These are phyloP conservation scores for Apostasia ramifera DNA, from an alignment of 106 monocot species.

Conservation along the genomic window DNA sequence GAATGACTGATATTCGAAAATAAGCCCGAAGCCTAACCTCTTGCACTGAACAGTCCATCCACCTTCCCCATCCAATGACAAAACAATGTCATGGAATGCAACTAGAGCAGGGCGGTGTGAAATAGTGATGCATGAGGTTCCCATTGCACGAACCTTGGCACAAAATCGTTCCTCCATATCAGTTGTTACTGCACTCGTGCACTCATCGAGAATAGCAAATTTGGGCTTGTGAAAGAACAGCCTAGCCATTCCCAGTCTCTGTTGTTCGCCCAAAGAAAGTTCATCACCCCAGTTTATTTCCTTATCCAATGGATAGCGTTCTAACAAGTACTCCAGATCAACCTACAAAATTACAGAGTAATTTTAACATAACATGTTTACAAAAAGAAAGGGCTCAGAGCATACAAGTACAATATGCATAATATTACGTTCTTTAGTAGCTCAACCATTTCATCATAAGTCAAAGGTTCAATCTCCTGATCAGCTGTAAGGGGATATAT, in stretches of 20 bases:
- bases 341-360: slow-evolving; percentile 43
- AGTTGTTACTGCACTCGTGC: slow-evolving; percentile 99
- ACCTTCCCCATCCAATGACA: slow-evolving; percentile 98
- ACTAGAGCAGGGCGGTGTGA: slow-evolving; percentile 96
- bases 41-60: slow-evolving; percentile 79
- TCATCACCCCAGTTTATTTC: slow-evolving; percentile 99
- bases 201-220: slow-evolving; percentile 99
- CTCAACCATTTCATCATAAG: slow-evolving; percentile 78
- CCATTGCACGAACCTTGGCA: slow-evolving; percentile 91
- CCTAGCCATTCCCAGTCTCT: slow-evolving; percentile 96
- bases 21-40: slow-evolving; percentile 29
- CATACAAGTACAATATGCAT: background rate
- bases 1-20: background rate
- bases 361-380: background rate
- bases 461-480: slow-evolving; percentile 76
- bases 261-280: slow-evolving; percentile 98
- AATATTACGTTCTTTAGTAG: slow-evolving; percentile 81
- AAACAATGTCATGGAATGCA: slow-evolving; percentile 95
- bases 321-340: slow-evolving; percentile 92
- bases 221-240: slow-evolving; percentile 97
- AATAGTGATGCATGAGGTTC: slow-evolving; percentile 97
- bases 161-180: slow-evolving; percentile 99
- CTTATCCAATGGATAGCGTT: slow-evolving; percentile 84
- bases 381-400: background rate
- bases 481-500: slow-evolving; percentile 92